phyloP scores from a whole-genome alignment of 768 basidiomycete species.

The Ramaria rubella region DNA sequence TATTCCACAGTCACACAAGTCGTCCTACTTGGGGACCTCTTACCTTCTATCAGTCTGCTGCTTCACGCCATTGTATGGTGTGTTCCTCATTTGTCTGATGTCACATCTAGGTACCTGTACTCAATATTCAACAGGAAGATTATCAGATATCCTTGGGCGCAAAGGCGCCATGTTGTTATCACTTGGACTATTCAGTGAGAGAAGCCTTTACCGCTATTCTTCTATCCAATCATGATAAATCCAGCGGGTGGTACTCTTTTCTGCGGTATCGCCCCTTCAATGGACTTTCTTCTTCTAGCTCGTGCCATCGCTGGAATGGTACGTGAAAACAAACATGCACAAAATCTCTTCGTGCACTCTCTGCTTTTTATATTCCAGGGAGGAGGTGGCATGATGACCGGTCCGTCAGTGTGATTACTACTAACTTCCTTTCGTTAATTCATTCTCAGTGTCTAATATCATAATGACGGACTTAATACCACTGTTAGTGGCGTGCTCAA shows the following conservation, averaged over 20 bases:
- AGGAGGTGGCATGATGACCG: conserved; percentile 69
- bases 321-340: too few relatives aligned
- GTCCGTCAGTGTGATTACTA: conserved; percentile 39
- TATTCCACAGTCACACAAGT: conserved; percentile 28
- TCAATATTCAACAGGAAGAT: conserved; percentile 48
- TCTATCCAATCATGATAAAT: background rate
- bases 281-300: conserved; percentile 74
- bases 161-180: conserved; percentile 85
- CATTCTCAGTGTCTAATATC: conserved; percentile 66
- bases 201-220: conserved; percentile 14
- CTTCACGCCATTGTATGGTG: conserved; percentile 85
- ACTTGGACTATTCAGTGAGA: conserved; percentile 71
- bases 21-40: conserved; percentile 84
- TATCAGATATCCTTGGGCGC: conserved; percentile 80
- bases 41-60: conserved; percentile 86
- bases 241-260: conserved; percentile 62
- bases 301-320: conserved; percentile 88
- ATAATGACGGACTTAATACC: conserved; percentile 86
- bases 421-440: too few relatives aligned
- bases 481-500: conserved; percentile 45
- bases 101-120: background rate
- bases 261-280: conserved; percentile 82
- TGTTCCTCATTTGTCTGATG: background rate
- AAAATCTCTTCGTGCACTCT: too few relatives aligned
- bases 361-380: too few relatives aligned